Base-by-base conservation (phyloP, 202 grass and related monocot species). In the Tripidium arundinaceum region DNA sequence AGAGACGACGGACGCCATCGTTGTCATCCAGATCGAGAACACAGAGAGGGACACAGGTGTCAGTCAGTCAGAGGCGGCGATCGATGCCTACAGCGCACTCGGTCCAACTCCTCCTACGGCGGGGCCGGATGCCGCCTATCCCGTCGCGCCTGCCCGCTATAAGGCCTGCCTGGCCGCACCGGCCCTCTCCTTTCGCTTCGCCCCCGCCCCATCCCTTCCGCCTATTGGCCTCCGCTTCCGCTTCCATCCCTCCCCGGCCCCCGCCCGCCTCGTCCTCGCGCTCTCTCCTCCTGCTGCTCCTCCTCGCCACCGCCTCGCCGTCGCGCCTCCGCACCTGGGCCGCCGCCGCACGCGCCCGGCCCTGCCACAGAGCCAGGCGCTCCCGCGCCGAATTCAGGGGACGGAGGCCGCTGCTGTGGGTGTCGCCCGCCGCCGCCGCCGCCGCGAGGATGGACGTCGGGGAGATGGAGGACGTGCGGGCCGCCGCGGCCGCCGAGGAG, bases 401-500 rank as follows among this genome's bases (percentile, higher is more conserved):
- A n/a, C 61, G 25, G 13, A 49, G 18, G 29, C 0, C n/a, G 72
- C 29, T 38, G 65, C 57, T 25, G 73, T 2, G n/a, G n/a, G 19
- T 54, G 50, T 1, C 21, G 54, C 54, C 52, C n/a, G 14, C 8
- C 68, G 6, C 0, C 39, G 8, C 8, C 5, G 18, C 5, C 19
- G 33, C 50, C 33, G 34, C 26, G 7, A 27, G 26, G 55, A 81
- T 81, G 87, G 72, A 80, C 22, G 43, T 24, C 11, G 63, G 64
- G 21, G 87, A 78, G 74, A 87, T 82, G 82, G 87, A 84, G 27
- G 78, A 57, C 77, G 77, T 79, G 76, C 83, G 82, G 33, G 84
- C 76, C 6, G 86, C 61, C 54, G 83, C 85, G 13, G 81, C 83
- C n/a, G 76, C 81, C 5, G 95, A 98, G 80, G 86, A 95, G 64